phyloP scores from a whole-genome alignment of 1,284 basidiomycete species.

The Earliella scabrosa region DNA sequence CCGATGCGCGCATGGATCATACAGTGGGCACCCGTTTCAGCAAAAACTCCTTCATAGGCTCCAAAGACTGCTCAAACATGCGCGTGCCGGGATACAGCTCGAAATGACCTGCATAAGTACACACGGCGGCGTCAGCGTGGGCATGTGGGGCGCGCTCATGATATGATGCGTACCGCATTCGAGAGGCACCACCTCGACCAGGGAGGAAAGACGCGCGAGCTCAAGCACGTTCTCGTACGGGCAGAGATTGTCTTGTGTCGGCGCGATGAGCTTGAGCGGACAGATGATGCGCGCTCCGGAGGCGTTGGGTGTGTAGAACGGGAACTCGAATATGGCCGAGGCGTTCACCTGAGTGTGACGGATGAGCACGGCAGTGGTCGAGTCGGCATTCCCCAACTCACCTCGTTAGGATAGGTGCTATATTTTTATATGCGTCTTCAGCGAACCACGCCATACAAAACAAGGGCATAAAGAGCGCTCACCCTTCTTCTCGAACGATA shows the following conservation, averaged over 20 bases:
- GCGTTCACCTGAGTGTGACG: constrained; percentile 23
- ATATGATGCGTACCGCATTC: constrained; percentile 9
- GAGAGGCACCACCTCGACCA: constrained; percentile 9
- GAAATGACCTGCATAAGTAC: constrained; percentile 16
- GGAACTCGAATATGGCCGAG: constrained; percentile 19
- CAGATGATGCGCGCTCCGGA: constrained; percentile 14
- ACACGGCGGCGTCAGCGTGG: background rate
- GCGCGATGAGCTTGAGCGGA: constrained; percentile 13
- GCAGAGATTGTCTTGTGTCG: constrained; percentile 17
- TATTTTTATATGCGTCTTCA: background rate
- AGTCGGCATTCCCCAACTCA: too few species aligned
- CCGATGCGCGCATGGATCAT: background rate
- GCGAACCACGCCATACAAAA: background rate
- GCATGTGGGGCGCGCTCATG: background rate
- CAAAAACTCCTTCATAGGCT: constrained; percentile 23
- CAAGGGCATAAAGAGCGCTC: background rate
- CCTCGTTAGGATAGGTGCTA: constrained; percentile 19
- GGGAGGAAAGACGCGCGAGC: constrained; percentile 7
- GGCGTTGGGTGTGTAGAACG: constrained; percentile 14
- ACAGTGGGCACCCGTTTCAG: constrained; percentile 1
- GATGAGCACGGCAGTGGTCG: too few species aligned
- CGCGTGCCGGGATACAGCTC: constrained; percentile 15
- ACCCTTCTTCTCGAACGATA: constrained; percentile 8
- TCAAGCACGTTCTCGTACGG: constrained; percentile 4
- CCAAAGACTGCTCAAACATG: constrained; percentile 6